Evolutionary conservation across 441 rosid species (phyloP).

Genomic region (Adansonia madagascariensis): DNA sequence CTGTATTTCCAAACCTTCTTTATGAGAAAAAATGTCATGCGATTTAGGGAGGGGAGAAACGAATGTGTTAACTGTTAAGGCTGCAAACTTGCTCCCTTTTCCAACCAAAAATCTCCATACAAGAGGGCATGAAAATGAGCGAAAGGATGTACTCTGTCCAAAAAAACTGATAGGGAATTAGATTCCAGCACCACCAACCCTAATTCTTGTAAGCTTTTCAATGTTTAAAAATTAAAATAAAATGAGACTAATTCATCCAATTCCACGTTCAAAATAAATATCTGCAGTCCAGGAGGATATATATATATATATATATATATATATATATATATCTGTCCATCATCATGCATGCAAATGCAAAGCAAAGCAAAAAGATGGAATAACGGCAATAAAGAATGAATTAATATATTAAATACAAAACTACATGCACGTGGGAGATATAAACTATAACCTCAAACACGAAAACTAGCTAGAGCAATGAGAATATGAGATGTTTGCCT

Average conservation of each 20-base stretch:
- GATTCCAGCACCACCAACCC: constrained; percentile 13
- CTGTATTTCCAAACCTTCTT: too few relatives aligned
- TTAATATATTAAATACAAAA: neutral
- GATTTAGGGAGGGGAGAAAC: neutral
- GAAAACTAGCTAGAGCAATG: neutral
- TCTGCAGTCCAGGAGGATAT: neutral
- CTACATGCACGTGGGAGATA: neutral
- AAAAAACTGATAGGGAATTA: constrained; percentile 10
- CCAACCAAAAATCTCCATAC: constrained; percentile 7
- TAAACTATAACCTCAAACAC: neutral
- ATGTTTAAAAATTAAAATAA: neutral
- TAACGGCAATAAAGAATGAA: neutral
- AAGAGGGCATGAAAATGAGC: constrained; percentile 7
- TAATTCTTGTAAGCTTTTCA: neutral
- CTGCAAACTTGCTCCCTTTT: constrained; percentile 19
- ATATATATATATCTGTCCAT: too few relatives aligned
- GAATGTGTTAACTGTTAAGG: constrained; percentile 5
- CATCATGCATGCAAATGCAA: neutral
- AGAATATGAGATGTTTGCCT: neutral
- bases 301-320: too few relatives aligned
- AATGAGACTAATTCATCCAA: neutral
- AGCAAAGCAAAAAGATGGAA: neutral
- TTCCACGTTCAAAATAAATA: neutral
- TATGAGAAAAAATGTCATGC: neutral
- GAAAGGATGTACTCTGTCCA: constrained; percentile 11